Base-by-base conservation (phyloP, 768 basidiomycete genomes). In the Mycena amicta region DNA sequence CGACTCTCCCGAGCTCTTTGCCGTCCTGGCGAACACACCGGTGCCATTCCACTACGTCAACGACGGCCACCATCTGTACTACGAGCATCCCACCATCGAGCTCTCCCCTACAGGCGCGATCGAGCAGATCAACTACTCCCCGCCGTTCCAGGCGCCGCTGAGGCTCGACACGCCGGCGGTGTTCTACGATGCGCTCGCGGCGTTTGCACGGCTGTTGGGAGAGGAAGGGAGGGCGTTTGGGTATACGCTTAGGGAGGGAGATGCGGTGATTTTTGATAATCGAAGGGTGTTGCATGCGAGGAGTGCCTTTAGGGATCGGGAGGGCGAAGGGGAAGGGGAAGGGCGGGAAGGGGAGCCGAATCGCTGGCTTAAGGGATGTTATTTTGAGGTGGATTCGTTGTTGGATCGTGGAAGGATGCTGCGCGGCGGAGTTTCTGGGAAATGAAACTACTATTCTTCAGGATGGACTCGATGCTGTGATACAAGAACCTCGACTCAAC, bases 11-110 rank as follows among this genome's bases (percentile, higher is more conserved):
- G 67, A 71, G 0, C 77, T 81, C 25, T 95, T 90, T 67, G 68
- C 78, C 8, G 56, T 80, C 22, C 83, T 98, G n/a, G 68, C 82
- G 0, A 71, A 70, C 27, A 86, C 82, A 0, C 87, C 80, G 0
- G 88, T 98, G n/a, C 80, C 83, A 1, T 98, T 95, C 74, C 90
- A 94, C 65, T 99, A 98, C 73, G 80, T 92, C 68, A 95, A 95
- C 67, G 92, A 93, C 65, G 89, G 88, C 1, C 91, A 98, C 65
- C 90, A 92, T 70, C 80, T 95, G 4, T 84, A 88, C 63, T 70
- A 79, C 53, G 71, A 79, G 22, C 94, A 93, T 68, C 85, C 87
- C 1, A 90, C 92, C 2, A 88, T 97, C 68, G 83, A 91, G 62
- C 77, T 93, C 45, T 74, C 76, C 16, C 52, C 61, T 25, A 50